These are phyloP conservation scores for Rosa lucieae DNA, from an alignment of 306 rosid species.

Conservation along the genomic window DNA sequence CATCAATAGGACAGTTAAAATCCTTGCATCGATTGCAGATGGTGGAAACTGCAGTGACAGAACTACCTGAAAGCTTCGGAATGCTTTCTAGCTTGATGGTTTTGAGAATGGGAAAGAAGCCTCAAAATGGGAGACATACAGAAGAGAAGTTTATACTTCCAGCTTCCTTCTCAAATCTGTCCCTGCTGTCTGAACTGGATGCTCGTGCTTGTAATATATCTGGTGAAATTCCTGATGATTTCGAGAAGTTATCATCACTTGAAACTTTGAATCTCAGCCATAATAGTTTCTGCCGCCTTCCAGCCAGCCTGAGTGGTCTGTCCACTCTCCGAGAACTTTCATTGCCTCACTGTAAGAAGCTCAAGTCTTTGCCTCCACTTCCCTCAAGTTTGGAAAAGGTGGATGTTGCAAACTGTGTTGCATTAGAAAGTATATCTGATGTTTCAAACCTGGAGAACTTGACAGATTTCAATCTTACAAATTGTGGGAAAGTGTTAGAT, in stretches of 20 bases:
- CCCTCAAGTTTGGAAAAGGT: slow-evolving; percentile 57
- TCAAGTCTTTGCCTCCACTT: slow-evolving; percentile 58
- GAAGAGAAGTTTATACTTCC: slow-evolving; percentile 31
- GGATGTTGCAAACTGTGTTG: slow-evolving; percentile 43
- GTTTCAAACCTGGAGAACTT: slow-evolving; percentile 49
- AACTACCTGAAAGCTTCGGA: slow-evolving; percentile 63
- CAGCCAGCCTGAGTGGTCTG: slow-evolving; percentile 56
- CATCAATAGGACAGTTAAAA: slow-evolving; percentile 50
- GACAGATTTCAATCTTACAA: slow-evolving; percentile 48
- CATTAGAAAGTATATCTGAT: slow-evolving; percentile 46
- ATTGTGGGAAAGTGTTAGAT: slow-evolving; percentile 49
- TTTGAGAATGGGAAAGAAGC: slow-evolving; percentile 44
- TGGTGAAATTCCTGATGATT: slow-evolving; percentile 58
- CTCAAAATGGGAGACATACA: neutral
- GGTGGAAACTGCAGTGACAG: slow-evolving; percentile 46
- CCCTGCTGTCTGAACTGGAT: slow-evolving; percentile 38
- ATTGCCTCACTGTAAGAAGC: slow-evolving; percentile 39
- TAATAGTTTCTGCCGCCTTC: slow-evolving; percentile 54
- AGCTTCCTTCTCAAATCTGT: slow-evolving; percentile 49
- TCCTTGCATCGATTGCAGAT: slow-evolving; percentile 46
- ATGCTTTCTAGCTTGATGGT: slow-evolving; percentile 52
- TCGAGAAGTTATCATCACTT: slow-evolving; percentile 45
- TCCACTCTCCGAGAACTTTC: slow-evolving; percentile 39
- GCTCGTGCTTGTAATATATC: slow-evolving; percentile 49
- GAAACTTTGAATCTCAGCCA: slow-evolving; percentile 42